Base-by-base conservation (phyloP, 805 yeast genomes). In the Monosporozyma unispora region DNA sequence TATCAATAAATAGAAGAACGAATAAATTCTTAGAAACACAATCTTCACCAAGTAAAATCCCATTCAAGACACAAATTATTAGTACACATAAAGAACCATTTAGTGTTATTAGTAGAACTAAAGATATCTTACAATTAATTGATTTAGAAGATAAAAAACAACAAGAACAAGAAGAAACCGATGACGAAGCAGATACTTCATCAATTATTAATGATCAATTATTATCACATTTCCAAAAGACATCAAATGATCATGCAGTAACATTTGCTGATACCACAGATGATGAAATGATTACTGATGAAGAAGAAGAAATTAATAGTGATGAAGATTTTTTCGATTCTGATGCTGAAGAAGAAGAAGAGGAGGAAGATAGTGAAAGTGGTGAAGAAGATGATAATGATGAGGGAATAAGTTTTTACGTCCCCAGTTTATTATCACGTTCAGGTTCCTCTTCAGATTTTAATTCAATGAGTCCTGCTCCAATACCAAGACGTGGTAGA, bases 361-460 rank as follows among this genome's bases (percentile, higher is more conserved):
- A 50, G 1, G 63, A 59, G n/a, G 58, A 53, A 19, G 57, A 52
- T 2, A 64, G 56, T 3, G 58, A 55, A 1, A 62, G 55, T 43
- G 61, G 56, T 25, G 66, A 63, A 18, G 68, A 66, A 12, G 62
- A 61, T 38, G 70, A 67, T 10, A 63, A 60, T 42, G 70, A 69
- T 44, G 66, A 58, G 44, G 65, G 64, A 4, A 57, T 70, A 37
- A 70, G 68, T 50, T 68, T 71, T 52, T 70, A 69, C 50, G 73
- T 64, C 4, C 66, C 68, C 4, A 63, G 61, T 45, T 53, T 56
- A 49, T 47, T 64, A 37, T 63, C 67, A 2, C 51, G 66, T 31
- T 56, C 66, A 11, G 59, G 57, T 11, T 60, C 67, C 6, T 50
- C 51, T 16, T 29, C 54, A 3, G 56, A 56, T 37, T 38, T 51